Base-by-base conservation (phyloP, 116 monocot species). In the Zostera marina region DNA sequence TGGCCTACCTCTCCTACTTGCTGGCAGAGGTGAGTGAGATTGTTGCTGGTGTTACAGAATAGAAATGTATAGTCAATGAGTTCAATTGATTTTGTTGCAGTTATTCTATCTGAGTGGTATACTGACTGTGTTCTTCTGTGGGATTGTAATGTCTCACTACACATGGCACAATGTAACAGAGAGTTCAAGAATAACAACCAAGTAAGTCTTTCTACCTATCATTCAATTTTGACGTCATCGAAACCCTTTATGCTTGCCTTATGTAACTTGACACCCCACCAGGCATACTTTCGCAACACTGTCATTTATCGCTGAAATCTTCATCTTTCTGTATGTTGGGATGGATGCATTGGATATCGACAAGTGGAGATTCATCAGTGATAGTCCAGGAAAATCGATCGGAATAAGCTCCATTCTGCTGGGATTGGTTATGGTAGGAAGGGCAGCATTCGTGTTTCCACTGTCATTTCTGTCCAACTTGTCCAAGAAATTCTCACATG, bases 151-250 rank as follows among this genome's bases (percentile, higher is more conserved):
- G 99, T 99, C 99, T 26, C 99, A 99, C 66, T 99, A 99, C 60
- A 86, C 99, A 13, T 99, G 99, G 99, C 87, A 99, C 61, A 99
- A 99, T 73, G 81, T 99, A 53, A 99, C 91, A 24, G 99, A 99
- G 64, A 83, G 87, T 74, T 99, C 99, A 40, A 86, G 99, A 79
- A 39, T 91, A 47, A 99, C 99, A 39, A 99, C 99, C 61, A 91
- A 87, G 99, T 99, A 81, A 22, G 74, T 68, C 23, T 3, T 32
- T 32, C 32, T 32, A 7, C 1, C 16, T 47, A 47, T 47, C 15
- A 47, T 47, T 47, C n/a, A n/a, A 47, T 47, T 14, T 13, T 46
- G n/a, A 46, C 11, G 11, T 13, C n/a, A 46, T 13, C 6, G 9
- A 46, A 13, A 15, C 46, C n/a, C n/a, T 11, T 13, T 17, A 7